A percentile compares a stretch with the other conserved stretches of the same genome.
Conservation (phyloP, 805 yeast genomes). For the Saturnispora quitensis region DNA sequence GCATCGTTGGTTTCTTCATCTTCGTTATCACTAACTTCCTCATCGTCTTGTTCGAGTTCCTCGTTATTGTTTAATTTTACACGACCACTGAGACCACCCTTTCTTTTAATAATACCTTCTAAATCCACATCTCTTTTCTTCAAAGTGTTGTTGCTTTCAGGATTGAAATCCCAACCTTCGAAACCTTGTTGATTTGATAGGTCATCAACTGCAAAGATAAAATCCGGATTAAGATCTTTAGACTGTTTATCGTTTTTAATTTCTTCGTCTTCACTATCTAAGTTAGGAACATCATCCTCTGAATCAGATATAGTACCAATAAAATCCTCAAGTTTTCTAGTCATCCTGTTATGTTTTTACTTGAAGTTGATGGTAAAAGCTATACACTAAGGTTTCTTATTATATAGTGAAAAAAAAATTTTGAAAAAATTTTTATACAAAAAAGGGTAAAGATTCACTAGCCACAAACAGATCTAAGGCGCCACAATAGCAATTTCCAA, state of each 20-base stretch:
- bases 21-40: slow-evolving; percentile 30
- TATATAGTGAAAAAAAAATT: not conserved
- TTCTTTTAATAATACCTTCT: slow-evolving; percentile 78
- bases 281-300: slow-evolving; percentile 51
- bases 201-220: slow-evolving; percentile 53
- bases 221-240: slow-evolving; percentile 64
- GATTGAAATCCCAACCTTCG: slow-evolving; percentile 81
- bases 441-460: not conserved
- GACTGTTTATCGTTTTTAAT: slow-evolving; percentile 27
- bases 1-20: slow-evolving; percentile 29
- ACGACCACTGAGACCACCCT: slow-evolving; percentile 50
- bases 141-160: slow-evolving; percentile 26
- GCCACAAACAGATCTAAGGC: not conserved
- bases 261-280: slow-evolving; percentile 29
- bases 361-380: not conserved
- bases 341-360: not conserved
- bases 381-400: not conserved
- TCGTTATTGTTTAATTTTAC: slow-evolving; percentile 25
- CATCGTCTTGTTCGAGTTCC: slow-evolving; percentile 28
- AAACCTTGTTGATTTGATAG: slow-evolving; percentile 30
- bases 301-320: slow-evolving; percentile 70
- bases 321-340: slow-evolving; percentile 36
- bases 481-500: not conserved
- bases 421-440: not conserved
- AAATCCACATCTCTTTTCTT: slow-evolving; percentile 63